Evolutionary conservation across 768 basidiomycete species (phyloP).

Genomic region (Russula emetica): DNA sequence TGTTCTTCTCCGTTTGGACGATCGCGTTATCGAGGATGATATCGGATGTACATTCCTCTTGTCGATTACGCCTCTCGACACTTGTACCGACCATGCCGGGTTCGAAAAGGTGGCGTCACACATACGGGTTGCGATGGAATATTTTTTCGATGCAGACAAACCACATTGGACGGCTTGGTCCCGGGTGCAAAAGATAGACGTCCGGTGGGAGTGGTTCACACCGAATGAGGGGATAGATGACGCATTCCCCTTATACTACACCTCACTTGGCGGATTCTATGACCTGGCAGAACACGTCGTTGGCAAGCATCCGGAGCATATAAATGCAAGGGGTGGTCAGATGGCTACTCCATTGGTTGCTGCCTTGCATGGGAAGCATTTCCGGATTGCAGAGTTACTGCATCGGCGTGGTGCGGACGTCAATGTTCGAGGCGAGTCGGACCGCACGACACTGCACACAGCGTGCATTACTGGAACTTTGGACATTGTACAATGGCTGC

Average conservation of each 20-base stretch:
- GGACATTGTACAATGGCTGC: not conserved
- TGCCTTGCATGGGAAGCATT: not conserved
- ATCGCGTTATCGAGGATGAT: not conserved
- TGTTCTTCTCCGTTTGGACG: not conserved
- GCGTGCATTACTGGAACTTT: not conserved
- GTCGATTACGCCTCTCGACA: not conserved
- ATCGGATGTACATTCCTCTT: not conserved
- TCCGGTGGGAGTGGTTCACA: rapidly evolving
- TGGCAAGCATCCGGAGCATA: not conserved
- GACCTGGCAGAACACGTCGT: not conserved
- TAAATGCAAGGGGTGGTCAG: not conserved
- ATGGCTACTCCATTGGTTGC: not conserved
- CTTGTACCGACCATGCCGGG: slow-evolving; percentile 8
- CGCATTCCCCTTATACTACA: not conserved
- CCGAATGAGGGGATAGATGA: rapidly evolving
- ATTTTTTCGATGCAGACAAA: slow-evolving; percentile 3
- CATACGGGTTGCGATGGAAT: not conserved
- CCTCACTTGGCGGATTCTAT: slow-evolving; percentile 6
- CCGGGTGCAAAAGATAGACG: not conserved
- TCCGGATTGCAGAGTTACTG: not conserved
- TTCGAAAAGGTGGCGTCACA: not conserved
- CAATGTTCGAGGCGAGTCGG: not conserved
- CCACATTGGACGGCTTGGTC: slow-evolving; percentile 6
- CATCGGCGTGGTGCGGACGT: not conserved
- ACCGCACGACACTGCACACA: rapidly evolving